Conservation (phyloP, 2,329 filamentous ascomycete species). For the Plectosphaerella plurivora region DNA sequence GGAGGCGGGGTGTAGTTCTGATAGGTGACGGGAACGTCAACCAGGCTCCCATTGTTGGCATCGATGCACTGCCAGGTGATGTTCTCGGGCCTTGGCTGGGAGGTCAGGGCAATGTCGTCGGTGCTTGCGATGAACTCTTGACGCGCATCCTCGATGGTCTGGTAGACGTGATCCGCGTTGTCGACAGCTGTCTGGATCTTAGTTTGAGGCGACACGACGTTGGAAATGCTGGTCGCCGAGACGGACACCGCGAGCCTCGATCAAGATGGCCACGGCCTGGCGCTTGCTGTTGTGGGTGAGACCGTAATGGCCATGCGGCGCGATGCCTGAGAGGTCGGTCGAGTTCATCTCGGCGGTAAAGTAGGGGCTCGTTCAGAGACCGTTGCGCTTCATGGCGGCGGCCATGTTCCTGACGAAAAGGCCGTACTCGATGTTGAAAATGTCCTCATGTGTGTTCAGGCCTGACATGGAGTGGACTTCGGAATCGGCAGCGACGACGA, state of each 20-base stretch:
- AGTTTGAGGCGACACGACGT: slow-evolving; percentile 18
- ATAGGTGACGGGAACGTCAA: slow-evolving; percentile 20
- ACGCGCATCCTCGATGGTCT: slow-evolving; percentile 18
- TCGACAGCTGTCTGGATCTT: slow-evolving; percentile 23
- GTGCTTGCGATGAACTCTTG: slow-evolving; percentile 18
- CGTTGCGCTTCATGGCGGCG: slow-evolving; percentile 19
- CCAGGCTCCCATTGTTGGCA: slow-evolving; percentile 17
- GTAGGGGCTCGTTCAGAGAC: slow-evolving; percentile 23
- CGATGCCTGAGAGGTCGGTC: not conserved
- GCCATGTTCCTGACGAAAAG: slow-evolving; percentile 22
- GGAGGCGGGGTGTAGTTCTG: slow-evolving; percentile 18
- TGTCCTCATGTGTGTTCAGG: slow-evolving; percentile 23
- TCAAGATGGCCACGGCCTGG: slow-evolving; percentile 22
- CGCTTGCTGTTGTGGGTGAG: slow-evolving; percentile 22
- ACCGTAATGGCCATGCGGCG: slow-evolving; percentile 22
- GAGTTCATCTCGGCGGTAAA: slow-evolving; percentile 13
- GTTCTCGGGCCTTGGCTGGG: slow-evolving; percentile 14
- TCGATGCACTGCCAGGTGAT: slow-evolving; percentile 20
- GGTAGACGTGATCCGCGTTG: slow-evolving; percentile 18
- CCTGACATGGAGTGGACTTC: slow-evolving; percentile 27
- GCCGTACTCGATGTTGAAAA: slow-evolving; percentile 20
- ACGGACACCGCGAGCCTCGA: slow-evolving; percentile 23
- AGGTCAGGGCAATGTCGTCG: slow-evolving; percentile 23
- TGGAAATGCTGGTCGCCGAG: slow-evolving; percentile 24
- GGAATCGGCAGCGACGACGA: slow-evolving; percentile 19